phyloP scores from a whole-genome alignment of 805 yeast genomes.

The Myxozyma neotropica region DNA sequence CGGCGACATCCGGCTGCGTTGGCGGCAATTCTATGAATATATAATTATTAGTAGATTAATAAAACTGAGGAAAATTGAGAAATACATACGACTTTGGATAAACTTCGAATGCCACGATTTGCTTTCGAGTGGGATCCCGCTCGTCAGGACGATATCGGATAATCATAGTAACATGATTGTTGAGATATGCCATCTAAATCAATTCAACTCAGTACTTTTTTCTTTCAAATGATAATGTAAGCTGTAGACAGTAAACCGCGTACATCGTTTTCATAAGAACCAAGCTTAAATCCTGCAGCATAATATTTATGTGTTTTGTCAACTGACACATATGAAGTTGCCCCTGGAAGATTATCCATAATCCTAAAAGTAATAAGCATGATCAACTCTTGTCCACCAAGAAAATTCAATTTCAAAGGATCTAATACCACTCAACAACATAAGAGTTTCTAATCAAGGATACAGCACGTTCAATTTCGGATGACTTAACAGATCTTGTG shows the following conservation, averaged over 20 bases:
- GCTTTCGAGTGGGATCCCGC: conserved; percentile 42
- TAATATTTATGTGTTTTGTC: conserved; percentile 67
- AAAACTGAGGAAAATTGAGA: conserved; percentile 41
- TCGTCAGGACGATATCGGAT: conserved; percentile 60
- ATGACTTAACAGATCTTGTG: conserved; percentile 58
- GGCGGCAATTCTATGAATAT: conserved; percentile 4
- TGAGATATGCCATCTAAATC: conserved; percentile 56
- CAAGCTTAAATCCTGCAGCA: conserved; percentile 85
- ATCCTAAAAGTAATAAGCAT: conserved; percentile 37
- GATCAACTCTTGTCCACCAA: background rate
- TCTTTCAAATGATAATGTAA: background rate
- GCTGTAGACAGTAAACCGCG: conserved; percentile 25
- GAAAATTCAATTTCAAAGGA: too few relatives aligned
- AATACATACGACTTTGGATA: conserved; percentile 73
- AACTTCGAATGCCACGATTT: conserved; percentile 84
- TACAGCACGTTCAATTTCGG: conserved; percentile 58
- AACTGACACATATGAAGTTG: conserved; percentile 72
- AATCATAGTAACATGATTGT: conserved; percentile 82
- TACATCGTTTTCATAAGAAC: conserved; percentile 59
- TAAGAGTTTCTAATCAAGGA: conserved; percentile 66
- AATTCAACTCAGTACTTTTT: background rate
- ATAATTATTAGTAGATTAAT: background rate
- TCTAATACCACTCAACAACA: conserved; percentile 82
- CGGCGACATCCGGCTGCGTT: conserved; percentile 68
- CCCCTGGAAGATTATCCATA: conserved; percentile 82